Conservation (phyloP, 495 filamentous ascomycete species). For the Aspergillus affinis region DNA sequence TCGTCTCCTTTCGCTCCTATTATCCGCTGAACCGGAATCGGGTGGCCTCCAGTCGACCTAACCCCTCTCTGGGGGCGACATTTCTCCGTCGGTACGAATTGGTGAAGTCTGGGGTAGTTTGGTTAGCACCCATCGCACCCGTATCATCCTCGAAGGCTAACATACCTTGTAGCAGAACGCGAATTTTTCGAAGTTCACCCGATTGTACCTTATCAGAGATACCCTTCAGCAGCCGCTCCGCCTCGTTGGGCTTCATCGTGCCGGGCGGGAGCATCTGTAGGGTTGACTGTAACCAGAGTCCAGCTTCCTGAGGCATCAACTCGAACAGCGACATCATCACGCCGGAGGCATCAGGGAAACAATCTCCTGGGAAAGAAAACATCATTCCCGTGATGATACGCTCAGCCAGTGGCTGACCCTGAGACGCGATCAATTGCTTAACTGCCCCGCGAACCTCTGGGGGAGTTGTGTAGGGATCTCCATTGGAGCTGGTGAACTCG, state of each 20-base stretch:
- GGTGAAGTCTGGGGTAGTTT: conserved; percentile 68
- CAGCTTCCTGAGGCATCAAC: conserved; percentile 73
- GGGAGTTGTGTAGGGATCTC: conserved; percentile 49
- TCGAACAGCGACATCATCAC: conserved; percentile 89
- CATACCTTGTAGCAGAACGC: conserved; percentile 73
- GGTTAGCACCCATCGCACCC: not conserved
- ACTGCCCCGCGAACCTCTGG: conserved; percentile 68
- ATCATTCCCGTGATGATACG: conserved; percentile 95
- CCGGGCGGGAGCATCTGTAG: conserved; percentile 80
- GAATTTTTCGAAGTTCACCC: conserved; percentile 77
- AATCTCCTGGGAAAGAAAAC: conserved; percentile 94
- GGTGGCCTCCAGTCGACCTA: conserved; percentile 79
- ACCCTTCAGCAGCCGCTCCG: conserved; percentile 62
- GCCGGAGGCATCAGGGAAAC: conserved; percentile 88
- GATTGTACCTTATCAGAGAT: conserved; percentile 66
- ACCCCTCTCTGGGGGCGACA: conserved; percentile 87
- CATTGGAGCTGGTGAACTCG: conserved; percentile 52
- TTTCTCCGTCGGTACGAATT: conserved; percentile 90
- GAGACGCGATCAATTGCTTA: conserved; percentile 63
- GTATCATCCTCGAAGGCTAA: not conserved
- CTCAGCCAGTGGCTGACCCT: conserved; percentile 79
- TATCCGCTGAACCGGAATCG: conserved; percentile 79
- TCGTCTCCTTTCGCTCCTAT: conserved; percentile 6
- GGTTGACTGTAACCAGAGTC: conserved; percentile 77
- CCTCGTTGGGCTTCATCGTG: conserved; percentile 65